phyloP scores from a whole-genome alignment of 2,329 filamentous ascomycete genomes.

The Fusarium annulatum region DNA sequence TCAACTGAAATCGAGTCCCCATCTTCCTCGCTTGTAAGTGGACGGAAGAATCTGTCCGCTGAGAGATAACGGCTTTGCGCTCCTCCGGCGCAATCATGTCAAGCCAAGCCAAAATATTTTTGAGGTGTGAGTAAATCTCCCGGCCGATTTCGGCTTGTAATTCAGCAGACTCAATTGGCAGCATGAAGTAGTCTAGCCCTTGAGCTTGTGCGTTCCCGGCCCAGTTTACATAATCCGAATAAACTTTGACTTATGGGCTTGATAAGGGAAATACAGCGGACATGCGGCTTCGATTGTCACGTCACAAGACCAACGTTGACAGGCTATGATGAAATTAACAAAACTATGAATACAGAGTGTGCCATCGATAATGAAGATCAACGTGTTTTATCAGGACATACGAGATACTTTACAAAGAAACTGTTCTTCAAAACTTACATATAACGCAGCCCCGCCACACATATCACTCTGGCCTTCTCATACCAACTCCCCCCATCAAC shows the following conservation, averaged over 20 bases:
- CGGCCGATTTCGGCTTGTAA: slow-evolving; percentile 45
- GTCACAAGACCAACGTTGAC: slow-evolving; percentile 12
- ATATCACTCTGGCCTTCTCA: background rate
- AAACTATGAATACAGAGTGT: background rate
- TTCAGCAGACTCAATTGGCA: slow-evolving; percentile 39
- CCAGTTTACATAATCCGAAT: slow-evolving; percentile 37
- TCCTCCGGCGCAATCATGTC: slow-evolving; percentile 8
- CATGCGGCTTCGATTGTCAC: slow-evolving; percentile 11
- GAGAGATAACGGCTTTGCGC: slow-evolving; percentile 18
- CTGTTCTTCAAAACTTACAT: background rate
- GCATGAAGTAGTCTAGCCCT: slow-evolving; percentile 14
- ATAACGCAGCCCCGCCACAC: background rate
- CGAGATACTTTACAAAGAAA: background rate
- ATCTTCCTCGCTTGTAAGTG: background rate
- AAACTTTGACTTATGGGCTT: slow-evolving; percentile 13
- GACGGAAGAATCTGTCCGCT: slow-evolving; percentile 13
- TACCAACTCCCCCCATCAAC: background rate
- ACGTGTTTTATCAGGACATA: background rate
- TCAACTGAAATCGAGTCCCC: background rate
- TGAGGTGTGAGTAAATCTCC: slow-evolving; percentile 19
- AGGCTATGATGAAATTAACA: background rate
- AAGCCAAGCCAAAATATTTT: slow-evolving; percentile 6
- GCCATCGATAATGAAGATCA: background rate
- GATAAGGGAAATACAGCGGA: slow-evolving; percentile 39
- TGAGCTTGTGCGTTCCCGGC: slow-evolving; percentile 12